Base-by-base conservation (phyloP, 1,284 basidiomycete species). In the Amylostereum chailletii region DNA sequence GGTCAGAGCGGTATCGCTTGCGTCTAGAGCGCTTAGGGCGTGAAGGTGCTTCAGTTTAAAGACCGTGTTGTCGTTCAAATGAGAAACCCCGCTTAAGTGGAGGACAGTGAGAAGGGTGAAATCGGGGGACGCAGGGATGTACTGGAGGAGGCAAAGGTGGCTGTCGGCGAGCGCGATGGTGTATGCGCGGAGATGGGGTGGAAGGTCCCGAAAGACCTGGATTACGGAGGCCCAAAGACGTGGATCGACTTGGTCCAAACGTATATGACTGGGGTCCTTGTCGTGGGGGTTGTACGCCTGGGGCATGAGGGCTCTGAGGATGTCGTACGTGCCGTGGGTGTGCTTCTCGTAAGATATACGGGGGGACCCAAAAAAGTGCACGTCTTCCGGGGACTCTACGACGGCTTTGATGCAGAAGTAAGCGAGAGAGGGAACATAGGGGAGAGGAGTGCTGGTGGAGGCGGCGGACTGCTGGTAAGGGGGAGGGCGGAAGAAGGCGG, bases 71-170 rank as follows among this genome's bases (percentile, higher is more conserved):
- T 88, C 84, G 27, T 69, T 75, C 1, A 88, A 65, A 19, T 75
- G 66, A 4, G 51, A 39, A 55, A 81, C 80, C 3, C 67, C 62
- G 2, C 74, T 68, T 4, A 88, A 65, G 44, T 81, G 70, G 11
- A 88, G 61, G 11, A 85, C 59, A 3, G 84, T 83, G 48, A 87
- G 52, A 26, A 88, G 68, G 2, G 81, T 69, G 59, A 85, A 86
- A 19, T 74, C 57, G 1, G 69, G 58, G 0, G 79, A 76, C 39
- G 69, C 65, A 3, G 74, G 73, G 37, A 86, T 75, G 11, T 57
- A 58, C 55, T 86, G 82, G 7, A 88, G 71, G 9, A 79, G 63
- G 1, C 75, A 75, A 1, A 85, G 61, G 54, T 78, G 67, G 5
- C 58, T 56, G 56, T 86, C 77, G 2, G 70, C 67, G 6, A 86